Conservation (phyloP, 2,329 filamentous ascomycete species). For the Tolypocladium paradoxum region DNA sequence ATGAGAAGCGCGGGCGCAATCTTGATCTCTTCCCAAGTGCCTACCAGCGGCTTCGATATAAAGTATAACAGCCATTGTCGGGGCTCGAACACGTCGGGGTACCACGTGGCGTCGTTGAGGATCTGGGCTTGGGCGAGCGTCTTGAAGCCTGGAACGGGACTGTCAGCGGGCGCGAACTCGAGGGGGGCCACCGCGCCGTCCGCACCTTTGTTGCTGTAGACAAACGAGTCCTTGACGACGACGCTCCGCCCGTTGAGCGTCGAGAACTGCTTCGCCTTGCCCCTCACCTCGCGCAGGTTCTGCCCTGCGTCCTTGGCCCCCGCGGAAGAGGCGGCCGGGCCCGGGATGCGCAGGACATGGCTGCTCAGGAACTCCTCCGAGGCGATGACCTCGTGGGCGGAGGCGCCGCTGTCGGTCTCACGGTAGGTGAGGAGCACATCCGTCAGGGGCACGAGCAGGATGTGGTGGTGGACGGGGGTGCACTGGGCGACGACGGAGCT, state of each 20-base stretch:
- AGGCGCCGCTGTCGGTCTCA: constrained; percentile 73
- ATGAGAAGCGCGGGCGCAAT: constrained; percentile 55
- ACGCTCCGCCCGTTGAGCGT: constrained; percentile 89
- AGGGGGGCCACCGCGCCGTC: too few relatives aligned
- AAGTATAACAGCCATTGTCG: constrained; percentile 96
- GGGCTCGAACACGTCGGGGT: constrained; percentile 77
- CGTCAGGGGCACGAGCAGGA: constrained; percentile 87
- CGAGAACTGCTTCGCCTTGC: constrained; percentile 87
- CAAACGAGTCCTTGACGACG: constrained; percentile 82
- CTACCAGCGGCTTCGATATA: constrained; percentile 80
- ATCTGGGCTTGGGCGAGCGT: constrained; percentile 80
- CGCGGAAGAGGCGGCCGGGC: constrained; percentile 32
- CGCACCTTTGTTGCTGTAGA: constrained; percentile 92
- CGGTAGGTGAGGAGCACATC: constrained; percentile 81
- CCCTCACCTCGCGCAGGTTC: constrained; percentile 73
- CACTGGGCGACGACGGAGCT: constrained; percentile 89
- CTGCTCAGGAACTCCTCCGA: constrained; percentile 94
- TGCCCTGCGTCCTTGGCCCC: constrained; percentile 45
- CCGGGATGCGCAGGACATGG: constrained; percentile 83
- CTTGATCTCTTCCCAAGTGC: constrained; percentile 66
- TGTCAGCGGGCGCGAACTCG: background rate
- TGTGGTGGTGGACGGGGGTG: constrained; percentile 79
- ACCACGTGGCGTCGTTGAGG: constrained; percentile 75
- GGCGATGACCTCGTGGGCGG: constrained; percentile 68
- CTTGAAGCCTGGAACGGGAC: constrained; percentile 66